phyloP scores from a whole-genome alignment of 2,329 filamentous ascomycete species.

The Whalleya microplaca region DNA sequence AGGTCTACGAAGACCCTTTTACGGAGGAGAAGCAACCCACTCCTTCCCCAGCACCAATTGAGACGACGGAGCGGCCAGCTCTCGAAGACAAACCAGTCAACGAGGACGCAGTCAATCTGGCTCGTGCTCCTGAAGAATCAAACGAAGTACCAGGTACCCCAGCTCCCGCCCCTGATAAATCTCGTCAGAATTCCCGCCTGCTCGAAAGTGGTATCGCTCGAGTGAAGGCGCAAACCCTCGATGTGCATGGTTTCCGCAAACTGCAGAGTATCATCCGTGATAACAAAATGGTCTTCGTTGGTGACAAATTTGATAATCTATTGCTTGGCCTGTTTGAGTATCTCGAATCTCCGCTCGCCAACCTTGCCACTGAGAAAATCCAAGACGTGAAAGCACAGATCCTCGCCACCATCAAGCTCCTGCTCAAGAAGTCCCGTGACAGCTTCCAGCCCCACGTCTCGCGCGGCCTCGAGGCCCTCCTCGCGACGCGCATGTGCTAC shows the following conservation, averaged over 20 bases:
- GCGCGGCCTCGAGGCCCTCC: constrained; percentile 67
- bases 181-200: constrained; percentile 62
- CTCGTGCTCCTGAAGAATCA: constrained; percentile 24
- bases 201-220: constrained; percentile 76
- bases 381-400: constrained; percentile 77
- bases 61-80: constrained; percentile 46
- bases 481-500: constrained; percentile 67
- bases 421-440: constrained; percentile 69
- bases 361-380: constrained; percentile 64
- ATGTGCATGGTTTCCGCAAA: constrained; percentile 80
- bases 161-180: constrained; percentile 53
- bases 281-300: constrained; percentile 63
- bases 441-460: constrained; percentile 70
- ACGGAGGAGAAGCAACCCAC: constrained; percentile 51
- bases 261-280: constrained; percentile 75
- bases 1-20: constrained; percentile 68
- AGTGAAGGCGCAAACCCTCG: constrained; percentile 71
- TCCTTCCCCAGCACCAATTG: constrained; percentile 49
- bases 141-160: constrained; percentile 27
- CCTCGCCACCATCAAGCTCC: constrained; percentile 72
- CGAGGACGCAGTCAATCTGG: constrained; percentile 50
- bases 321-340: constrained; percentile 72
- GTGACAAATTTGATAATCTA: constrained; percentile 71
- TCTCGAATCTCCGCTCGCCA: constrained; percentile 63
- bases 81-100: constrained; percentile 65